Percentiles rank a stretch among this genome's conserved stretches.
These are phyloP conservation scores for Stachybotrys echinatus DNA, from an alignment of 2,329 filamentous ascomycete species.

Conservation along the genomic window DNA sequence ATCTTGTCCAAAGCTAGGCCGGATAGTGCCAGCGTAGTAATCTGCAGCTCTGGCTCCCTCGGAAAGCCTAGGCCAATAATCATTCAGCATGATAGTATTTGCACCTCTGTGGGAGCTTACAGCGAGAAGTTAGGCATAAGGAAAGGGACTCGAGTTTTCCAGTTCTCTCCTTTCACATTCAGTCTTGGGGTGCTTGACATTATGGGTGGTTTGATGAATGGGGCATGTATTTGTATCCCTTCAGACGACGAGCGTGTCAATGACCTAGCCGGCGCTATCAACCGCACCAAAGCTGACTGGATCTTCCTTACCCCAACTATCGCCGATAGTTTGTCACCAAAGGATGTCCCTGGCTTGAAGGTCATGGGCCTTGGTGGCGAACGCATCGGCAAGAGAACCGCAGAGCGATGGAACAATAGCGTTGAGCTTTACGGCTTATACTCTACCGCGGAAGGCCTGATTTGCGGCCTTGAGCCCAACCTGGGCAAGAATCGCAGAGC, in stretches of 20 bases:
- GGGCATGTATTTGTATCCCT: conserved; percentile 7
- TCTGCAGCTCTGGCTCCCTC: conserved; percentile 7
- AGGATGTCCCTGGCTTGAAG: conserved; percentile 6
- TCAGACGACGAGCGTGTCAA: conserved; percentile 4
- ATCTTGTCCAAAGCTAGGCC: neutral
- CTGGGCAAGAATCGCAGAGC: neutral
- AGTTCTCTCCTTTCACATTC: conserved; percentile 14
- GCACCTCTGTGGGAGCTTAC: conserved; percentile 5
- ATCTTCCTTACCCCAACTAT: conserved; percentile 7
- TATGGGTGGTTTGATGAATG: conserved; percentile 5
- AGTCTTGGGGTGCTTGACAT: conserved; percentile 11
- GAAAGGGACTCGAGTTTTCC: conserved; percentile 7
- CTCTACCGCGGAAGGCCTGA: neutral
- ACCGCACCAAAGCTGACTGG: neutral
- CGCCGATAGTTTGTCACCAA: conserved; percentile 1
- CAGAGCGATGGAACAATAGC: neutral
- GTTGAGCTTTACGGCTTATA: neutral
- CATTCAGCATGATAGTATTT: conserved; percentile 6
- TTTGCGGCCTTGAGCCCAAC: neutral
- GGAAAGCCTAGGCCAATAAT: conserved; percentile 5
- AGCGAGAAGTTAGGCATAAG: conserved; percentile 4
- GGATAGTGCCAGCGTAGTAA: conserved; percentile 2
- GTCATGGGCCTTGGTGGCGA: conserved; percentile 8
- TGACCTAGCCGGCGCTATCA: conserved; percentile 2
- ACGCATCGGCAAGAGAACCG: neutral